phyloP scores from a whole-genome alignment of 129 eudicot species.

The Chrysanthemum seticuspe region DNA sequence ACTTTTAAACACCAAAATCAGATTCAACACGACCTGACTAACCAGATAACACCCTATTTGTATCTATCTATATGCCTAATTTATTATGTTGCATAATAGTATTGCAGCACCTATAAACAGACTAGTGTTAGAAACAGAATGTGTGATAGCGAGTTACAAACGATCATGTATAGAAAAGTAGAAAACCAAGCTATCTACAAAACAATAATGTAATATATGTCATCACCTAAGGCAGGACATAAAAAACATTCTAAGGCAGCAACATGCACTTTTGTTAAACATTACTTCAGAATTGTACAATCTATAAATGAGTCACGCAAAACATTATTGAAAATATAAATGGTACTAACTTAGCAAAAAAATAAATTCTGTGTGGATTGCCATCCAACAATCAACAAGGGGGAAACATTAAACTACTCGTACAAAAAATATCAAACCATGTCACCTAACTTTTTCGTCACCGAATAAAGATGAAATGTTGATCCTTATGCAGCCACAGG shows the following conservation, averaged over 20 bases:
- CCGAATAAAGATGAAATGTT: background rate
- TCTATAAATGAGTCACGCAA: slow-evolving; percentile 16
- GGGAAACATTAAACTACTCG: slow-evolving; percentile 22
- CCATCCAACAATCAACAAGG: slow-evolving; percentile 31
- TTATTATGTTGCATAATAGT: background rate
- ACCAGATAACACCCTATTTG: too few relatives aligned
- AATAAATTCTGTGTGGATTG: slow-evolving; percentile 17
- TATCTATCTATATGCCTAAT: background rate
- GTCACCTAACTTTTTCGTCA: slow-evolving; percentile 8
- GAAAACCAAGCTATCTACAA: background rate
- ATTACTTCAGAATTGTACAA: slow-evolving; percentile 21
- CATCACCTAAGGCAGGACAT: background rate
- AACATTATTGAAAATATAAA: slow-evolving; percentile 21
- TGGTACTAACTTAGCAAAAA: slow-evolving; percentile 14
- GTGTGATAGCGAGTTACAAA: background rate
- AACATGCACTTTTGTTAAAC: slow-evolving; percentile 7
- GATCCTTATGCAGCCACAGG: slow-evolving; percentile 40
- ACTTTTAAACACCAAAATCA: too few relatives aligned
- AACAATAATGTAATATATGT: background rate
- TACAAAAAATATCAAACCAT: slow-evolving; percentile 29
- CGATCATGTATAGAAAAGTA: background rate
- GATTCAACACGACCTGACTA: too few relatives aligned
- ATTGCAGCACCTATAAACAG: background rate
- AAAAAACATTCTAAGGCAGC: slow-evolving; percentile 11
- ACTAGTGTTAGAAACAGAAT: background rate